phyloP scores from a whole-genome alignment of 176 grass and related monocot genomes.

The Cenchrus americanus region DNA sequence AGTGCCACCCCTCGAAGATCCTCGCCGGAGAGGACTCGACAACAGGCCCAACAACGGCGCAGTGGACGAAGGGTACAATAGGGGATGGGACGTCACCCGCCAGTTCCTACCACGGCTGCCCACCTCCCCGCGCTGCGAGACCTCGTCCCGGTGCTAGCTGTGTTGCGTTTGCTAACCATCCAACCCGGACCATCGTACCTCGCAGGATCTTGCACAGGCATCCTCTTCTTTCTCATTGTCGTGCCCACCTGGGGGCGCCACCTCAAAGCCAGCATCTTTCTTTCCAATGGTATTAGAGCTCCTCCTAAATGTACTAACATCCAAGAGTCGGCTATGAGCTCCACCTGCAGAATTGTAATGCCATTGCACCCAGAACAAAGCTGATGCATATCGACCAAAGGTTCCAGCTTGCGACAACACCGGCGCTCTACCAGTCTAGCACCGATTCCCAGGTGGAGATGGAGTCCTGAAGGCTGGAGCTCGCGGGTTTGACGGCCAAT shows the following conservation, averaged over 20 bases:
- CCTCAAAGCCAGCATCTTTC: slow-evolving; percentile 1
- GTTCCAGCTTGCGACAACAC: not conserved
- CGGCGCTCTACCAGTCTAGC: slow-evolving; percentile 17
- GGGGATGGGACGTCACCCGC: no score
- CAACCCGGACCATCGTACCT: no score
- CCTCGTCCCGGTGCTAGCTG: no score
- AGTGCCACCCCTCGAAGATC: no score
- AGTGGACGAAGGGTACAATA: no score
- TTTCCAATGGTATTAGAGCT: not conserved
- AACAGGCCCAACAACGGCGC: no score
- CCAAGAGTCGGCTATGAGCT: not conserved
- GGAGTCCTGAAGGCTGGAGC: not conserved
- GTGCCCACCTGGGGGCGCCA: not conserved
- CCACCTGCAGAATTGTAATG: not conserved
- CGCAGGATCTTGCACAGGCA: not conserved
- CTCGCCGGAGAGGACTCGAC: no score
- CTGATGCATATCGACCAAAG: not conserved
- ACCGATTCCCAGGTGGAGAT: not conserved
- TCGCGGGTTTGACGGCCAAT: slow-evolving; percentile 1
- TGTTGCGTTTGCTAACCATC: no score
- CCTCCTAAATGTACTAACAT: not conserved
- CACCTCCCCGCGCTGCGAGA: no score
- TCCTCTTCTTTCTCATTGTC: slow-evolving; percentile 1
- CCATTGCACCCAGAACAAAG: not conserved
- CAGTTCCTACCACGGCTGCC: no score